Evolutionary conservation across 768 basidiomycete species (phyloP), one percentile per base, ranked within the genome.

Genomic region (Russula compacta): DNA sequence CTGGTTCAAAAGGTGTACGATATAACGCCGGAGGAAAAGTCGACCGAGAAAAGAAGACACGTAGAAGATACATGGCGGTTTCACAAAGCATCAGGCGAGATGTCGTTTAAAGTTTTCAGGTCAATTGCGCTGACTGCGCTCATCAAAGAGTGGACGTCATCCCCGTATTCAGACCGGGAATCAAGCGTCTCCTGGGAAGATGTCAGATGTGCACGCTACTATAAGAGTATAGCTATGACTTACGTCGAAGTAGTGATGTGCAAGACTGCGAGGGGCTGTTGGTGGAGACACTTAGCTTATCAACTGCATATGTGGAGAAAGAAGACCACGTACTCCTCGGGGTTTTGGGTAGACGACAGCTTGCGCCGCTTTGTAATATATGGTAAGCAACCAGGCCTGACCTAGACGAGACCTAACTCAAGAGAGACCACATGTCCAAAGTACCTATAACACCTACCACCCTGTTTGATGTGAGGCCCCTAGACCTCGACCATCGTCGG

Each of bases 381-480:
- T 92, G 88, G 71, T 87, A 93, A 15, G 91, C 90, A 53, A 95
- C 92, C 19, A 95, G 77, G 47, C 92, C 92, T 24, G 92, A 91
- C 89, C 86, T 88, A 55, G 24, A 29, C 15, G 17, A 49, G 33
- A 38, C 19, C n/a, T 43, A 8, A 39, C 51, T 56, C 14, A 40
- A 33, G 40, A 32, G 46, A 32, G 36, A n/a, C 53, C 12, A 33
- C 38, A 19, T 52, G 29, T 52, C 11, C n/a, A 21, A 36, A 33
- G 40, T n/a, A 38, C 35, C 17, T 21, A 39, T n/a, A 9, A 42
- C 32, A 65, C 79, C 73, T 69, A 87, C 95, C 95, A 99, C 67
- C 97, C 97, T 63, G 95, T 98, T 73, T 99, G 97, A 74, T 99
- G 97, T 6, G 94, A 97, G 3, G 95, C 97, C 43, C 97, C 97